Conservation (phyloP, 495 filamentous ascomycete genomes). For the Hypoxylon rickii region DNA sequence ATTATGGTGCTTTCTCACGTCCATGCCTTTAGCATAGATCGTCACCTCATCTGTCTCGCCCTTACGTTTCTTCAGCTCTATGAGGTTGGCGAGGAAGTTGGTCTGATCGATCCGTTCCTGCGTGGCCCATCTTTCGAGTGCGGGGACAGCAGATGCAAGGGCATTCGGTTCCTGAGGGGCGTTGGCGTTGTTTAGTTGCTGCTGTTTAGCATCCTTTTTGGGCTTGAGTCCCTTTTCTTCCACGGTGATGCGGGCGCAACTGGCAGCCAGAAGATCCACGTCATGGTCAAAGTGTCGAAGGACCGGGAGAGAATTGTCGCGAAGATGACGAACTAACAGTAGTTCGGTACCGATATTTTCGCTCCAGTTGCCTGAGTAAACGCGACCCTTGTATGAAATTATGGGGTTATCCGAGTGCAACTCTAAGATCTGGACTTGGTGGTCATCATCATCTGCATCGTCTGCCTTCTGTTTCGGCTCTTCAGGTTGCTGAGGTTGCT, state of each 20-base stretch:
- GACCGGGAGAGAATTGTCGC: slow-evolving; percentile 41
- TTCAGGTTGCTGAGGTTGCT: slow-evolving; percentile 8
- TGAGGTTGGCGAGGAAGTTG: slow-evolving; percentile 51
- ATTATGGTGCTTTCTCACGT: slow-evolving; percentile 42
- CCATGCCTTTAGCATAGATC: slow-evolving; percentile 43
- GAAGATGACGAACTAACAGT: slow-evolving; percentile 62
- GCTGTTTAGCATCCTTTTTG: slow-evolving; percentile 8
- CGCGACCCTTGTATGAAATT: slow-evolving; percentile 71
- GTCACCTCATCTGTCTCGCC: slow-evolving; percentile 62
- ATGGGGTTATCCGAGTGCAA: slow-evolving; percentile 74
- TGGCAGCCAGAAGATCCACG: slow-evolving; percentile 67
- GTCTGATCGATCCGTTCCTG: slow-evolving; percentile 44
- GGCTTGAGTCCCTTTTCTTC: slow-evolving; percentile 40
- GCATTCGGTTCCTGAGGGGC: background rate
- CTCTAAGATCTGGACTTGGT: slow-evolving; percentile 75
- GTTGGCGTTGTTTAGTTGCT: slow-evolving; percentile 5
- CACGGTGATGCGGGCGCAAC: slow-evolving; percentile 53
- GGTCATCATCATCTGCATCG: slow-evolving; percentile 36
- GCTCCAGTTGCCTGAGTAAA: slow-evolving; percentile 78
- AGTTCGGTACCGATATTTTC: slow-evolving; percentile 81
- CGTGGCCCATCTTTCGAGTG: slow-evolving; percentile 23
- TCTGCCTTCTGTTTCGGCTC: slow-evolving; percentile 1
- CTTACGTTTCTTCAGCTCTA: slow-evolving; percentile 54
- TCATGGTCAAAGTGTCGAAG: slow-evolving; percentile 50
- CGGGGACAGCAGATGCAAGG: slow-evolving; percentile 19